phyloP scores from a whole-genome alignment of 305 asterid species.

The Striga hermonthica region DNA sequence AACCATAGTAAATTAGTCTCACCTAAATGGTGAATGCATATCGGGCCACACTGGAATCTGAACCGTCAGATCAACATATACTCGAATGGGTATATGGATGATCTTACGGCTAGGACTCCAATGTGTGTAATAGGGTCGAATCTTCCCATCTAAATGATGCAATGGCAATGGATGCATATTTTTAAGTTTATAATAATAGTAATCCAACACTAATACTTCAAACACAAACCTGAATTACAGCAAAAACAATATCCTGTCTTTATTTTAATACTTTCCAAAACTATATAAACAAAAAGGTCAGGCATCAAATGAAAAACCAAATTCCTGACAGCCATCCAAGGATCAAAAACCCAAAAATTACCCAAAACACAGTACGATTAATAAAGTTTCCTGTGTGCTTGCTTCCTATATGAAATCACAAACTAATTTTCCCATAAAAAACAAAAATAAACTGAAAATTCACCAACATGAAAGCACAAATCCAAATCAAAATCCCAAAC shows the following conservation, averaged over 20 bases:
- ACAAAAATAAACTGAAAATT: not conserved
- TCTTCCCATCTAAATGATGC: too few species aligned
- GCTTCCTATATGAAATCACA: slow-evolving; percentile 35
- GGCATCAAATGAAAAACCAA: slow-evolving; percentile 49
- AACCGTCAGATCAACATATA: too few species aligned
- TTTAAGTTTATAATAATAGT: too few species aligned
- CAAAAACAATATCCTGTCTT: slow-evolving; percentile 22
- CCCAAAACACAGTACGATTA: slow-evolving; percentile 29
- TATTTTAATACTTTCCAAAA: not conserved
- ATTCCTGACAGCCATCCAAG: slow-evolving; percentile 34
- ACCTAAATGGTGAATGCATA: too few species aligned
- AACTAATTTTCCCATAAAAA: slow-evolving; percentile 18
- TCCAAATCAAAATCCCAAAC: slow-evolving; percentile 15
- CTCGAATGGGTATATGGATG: too few species aligned
- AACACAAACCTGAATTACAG: slow-evolving; percentile 32
- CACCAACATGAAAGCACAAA: slow-evolving; percentile 23
- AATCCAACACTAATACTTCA: too few species aligned
- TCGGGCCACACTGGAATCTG: too few species aligned
- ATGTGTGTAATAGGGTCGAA: too few species aligned
- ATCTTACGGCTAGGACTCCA: too few species aligned
- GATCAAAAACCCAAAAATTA: slow-evolving; percentile 30
- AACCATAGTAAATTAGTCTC: too few species aligned
- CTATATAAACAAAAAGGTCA: slow-evolving; percentile 30
- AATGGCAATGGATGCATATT: too few species aligned
- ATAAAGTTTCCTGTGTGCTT: slow-evolving; percentile 28